Evolutionary conservation across 495 filamentous ascomycete genomes (phyloP), one percentile per base, ranked within the genome.

Genomic region (Penicillium paxilli): DNA sequence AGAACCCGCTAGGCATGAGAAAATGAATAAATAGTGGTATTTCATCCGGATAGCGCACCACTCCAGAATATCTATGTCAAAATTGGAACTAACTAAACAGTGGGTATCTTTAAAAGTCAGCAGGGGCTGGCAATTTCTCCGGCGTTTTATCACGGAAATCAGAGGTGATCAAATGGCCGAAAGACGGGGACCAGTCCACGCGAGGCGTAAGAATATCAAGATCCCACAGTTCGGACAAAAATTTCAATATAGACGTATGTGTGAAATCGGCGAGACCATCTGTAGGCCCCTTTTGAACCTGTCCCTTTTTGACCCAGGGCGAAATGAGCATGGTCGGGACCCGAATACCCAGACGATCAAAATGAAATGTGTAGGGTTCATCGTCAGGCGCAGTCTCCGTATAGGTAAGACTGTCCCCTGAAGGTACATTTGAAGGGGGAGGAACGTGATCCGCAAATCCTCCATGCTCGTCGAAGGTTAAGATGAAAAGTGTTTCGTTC

Each of bases 381-480:
- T 77, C 79, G 40, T 77, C 72, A 1, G 47, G 51, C 0, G 76
- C 71, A 2, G 44, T 58, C 42, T 77, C 75, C 4, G 72, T 76
- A 55, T 77, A 79, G 1, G 71, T 69, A 45, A 75, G 52, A 42
- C 59, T 56, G 32, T 81, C 77, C 1, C 70, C 69, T 19, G 75
- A 32, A 17, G 67, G 78, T 3, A 79, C 74, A n/a, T 67, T 61
- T 32, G 65, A 60, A 0, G 78, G 78, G 1, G 78, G 71, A 5
- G 76, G 49, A 21, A 80, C 76, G 26, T 80, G 78, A 58, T 80
- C 78, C 1, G 71, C 75, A 49, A 80, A 80, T 12, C 78, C 78
- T 21, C 78, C 71, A 55, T 78, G 73, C 54, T 80, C 78, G 57
- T 80, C 78, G 49, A 74, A 80, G 17, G 74, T 80, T 38, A 80